phyloP scores from a whole-genome alignment of 139 green algal species.

The Nannochloris sp. region DNA sequence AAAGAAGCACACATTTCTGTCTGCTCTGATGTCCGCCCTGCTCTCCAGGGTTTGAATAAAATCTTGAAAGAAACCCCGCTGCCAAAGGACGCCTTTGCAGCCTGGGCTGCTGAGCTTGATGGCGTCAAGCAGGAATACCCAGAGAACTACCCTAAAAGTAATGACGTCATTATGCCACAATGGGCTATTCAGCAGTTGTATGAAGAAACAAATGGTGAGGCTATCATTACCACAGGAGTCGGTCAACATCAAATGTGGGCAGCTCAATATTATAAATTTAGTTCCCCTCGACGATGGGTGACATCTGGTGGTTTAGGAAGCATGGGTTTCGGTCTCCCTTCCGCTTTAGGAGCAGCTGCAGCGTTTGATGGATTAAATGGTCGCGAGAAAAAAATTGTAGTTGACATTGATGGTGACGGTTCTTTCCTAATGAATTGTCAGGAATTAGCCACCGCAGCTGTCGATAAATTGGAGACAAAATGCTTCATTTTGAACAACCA shows the following conservation, averaged over 20 bases:
- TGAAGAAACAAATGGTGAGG: conserved; percentile 91
- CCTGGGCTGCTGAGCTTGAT: conserved; percentile 60
- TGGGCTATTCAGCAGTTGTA: conserved; percentile 85
- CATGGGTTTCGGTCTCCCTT: conserved; percentile 98
- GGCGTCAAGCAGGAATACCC: conserved; percentile 71
- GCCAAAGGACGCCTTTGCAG: conserved; percentile 7
- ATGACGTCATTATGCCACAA: conserved; percentile 94
- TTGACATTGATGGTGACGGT: conserved; percentile 98
- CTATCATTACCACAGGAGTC: conserved; percentile 95
- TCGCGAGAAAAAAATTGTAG: conserved; percentile 59
- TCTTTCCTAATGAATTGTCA: conserved; percentile 97
- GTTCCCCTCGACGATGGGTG: conserved; percentile 68
- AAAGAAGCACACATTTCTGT: conserved; percentile 88
- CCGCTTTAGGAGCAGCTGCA: conserved; percentile 82
- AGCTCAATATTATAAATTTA: conserved; percentile 89
- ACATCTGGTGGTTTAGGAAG: conserved; percentile 88
- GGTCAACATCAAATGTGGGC: conserved; percentile 99
- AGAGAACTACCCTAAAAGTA: conserved; percentile 71
- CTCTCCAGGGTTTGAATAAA: conserved; percentile 55
- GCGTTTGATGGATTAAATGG: conserved; percentile 73
- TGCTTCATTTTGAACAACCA: conserved; percentile 99
- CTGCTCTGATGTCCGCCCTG: conserved; percentile 67
- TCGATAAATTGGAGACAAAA: conserved; percentile 94
- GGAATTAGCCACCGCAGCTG: conserved; percentile 90
- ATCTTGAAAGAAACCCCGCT: conserved; percentile 31